phyloP scores from a whole-genome alignment of 2,329 filamentous ascomycete genomes.

The Neofusicoccum ribis region DNA sequence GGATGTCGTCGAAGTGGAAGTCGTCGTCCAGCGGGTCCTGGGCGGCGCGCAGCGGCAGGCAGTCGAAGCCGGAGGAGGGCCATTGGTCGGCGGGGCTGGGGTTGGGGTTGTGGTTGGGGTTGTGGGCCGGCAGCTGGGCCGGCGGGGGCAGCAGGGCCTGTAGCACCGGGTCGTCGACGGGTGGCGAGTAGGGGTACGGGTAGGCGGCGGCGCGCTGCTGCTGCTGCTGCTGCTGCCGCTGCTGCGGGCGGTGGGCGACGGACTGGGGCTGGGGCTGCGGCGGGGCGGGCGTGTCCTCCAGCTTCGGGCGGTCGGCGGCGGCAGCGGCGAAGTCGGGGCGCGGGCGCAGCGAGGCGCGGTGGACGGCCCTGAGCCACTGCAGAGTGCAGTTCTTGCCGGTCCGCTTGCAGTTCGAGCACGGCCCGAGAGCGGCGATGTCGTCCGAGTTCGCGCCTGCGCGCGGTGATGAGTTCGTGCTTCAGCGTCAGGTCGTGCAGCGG shows the following conservation, averaged over 20 bases:
- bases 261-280: not conserved
- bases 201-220: not conserved
- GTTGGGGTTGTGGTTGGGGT: not conserved
- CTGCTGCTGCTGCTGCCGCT: no score
- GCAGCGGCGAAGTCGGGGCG: not conserved
- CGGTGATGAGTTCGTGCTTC: not conserved
- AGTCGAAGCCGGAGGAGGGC: not conserved
- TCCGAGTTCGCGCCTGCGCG: slow-evolving; percentile 27
- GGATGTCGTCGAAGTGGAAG: slow-evolving; percentile 3
- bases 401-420: slow-evolving; percentile 47
- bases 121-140: not conserved
- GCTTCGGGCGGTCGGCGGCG: not conserved
- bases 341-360: slow-evolving; percentile 6
- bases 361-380: slow-evolving; percentile 41
- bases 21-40: slow-evolving; percentile 4
- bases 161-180: slow-evolving; percentile 5
- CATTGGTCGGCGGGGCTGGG: not conserved
- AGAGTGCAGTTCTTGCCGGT: slow-evolving; percentile 48
- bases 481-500: no score
- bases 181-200: slow-evolving; percentile 12
- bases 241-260: not conserved
- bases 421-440: slow-evolving; percentile 35
- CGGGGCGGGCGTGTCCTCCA: not conserved
- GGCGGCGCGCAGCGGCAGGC: not conserved
- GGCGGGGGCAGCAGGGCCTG: not conserved